These are phyloP conservation scores for Lentinula sp. DNA, from an alignment of 768 basidiomycete genomes.

Conservation along the genomic window DNA sequence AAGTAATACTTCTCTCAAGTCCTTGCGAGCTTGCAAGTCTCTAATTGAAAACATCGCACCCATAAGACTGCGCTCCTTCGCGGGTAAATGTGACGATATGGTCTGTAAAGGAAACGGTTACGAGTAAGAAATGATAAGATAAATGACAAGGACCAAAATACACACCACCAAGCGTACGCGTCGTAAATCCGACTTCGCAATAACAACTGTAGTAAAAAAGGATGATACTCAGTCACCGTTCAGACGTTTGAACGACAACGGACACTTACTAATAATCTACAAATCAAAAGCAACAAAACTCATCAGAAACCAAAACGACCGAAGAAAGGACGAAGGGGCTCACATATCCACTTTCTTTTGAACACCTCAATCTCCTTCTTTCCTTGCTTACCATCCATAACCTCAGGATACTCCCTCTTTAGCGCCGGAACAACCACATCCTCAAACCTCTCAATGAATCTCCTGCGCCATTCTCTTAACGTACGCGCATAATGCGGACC, in stretches of 20 bases:
- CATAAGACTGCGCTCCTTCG: constrained; percentile 56
- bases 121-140: background rate
- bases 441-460: constrained; percentile 57
- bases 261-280: constrained; percentile 41
- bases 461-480: constrained; percentile 65
- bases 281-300: background rate
- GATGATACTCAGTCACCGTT: background rate
- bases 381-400: constrained; percentile 35
- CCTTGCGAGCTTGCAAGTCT: background rate
- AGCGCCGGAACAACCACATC: constrained; percentile 53
- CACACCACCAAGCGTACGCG: constrained; percentile 57
- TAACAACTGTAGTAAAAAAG: constrained; percentile 43
- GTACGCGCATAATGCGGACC: constrained; percentile 61
- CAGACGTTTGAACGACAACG: background rate
- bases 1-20: no score
- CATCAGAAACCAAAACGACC: background rate
- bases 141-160: constrained; percentile 9
- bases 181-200: constrained; percentile 70
- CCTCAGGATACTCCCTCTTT: constrained; percentile 50
- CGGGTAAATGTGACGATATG: constrained; percentile 61
- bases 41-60: constrained; percentile 38
- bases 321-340: constrained; percentile 15
- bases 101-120: constrained; percentile 28
- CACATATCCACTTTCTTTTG: constrained; percentile 68
- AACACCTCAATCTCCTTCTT: constrained; percentile 65